A percentile compares a stretch with the other conserved stretches of the same genome.
phyloP scores from a whole-genome alignment of 2,329 filamentous ascomycete genomes.

The Neofusicoccum sp. region DNA sequence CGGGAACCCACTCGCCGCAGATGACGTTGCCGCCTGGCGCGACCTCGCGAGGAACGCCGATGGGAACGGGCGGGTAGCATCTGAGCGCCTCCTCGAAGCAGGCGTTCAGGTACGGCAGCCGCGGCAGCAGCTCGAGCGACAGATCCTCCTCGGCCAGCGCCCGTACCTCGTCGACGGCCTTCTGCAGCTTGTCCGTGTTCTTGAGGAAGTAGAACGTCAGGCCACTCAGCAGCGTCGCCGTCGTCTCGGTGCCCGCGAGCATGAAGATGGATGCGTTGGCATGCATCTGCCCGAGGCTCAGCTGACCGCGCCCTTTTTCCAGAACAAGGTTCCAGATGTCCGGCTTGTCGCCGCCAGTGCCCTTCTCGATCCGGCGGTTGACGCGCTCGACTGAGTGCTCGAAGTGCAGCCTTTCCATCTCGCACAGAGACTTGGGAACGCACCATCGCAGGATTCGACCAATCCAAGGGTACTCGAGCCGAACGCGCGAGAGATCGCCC shows the following conservation, averaged over 20 bases:
- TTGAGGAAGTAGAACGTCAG: conserved; percentile 36
- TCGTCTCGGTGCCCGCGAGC: conserved; percentile 47
- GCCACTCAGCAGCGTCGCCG: conserved; percentile 42
- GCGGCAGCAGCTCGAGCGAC: conserved; percentile 29
- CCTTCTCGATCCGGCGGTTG: conserved; percentile 24
- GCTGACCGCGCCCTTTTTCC: conserved; percentile 12
- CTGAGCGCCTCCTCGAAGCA: conserved; percentile 43
- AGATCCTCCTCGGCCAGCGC: conserved; percentile 32
- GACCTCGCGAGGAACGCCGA: conserved; percentile 32
- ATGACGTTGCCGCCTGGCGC: conserved; percentile 38
- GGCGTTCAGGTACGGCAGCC: conserved; percentile 38
- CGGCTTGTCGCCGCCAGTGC: conserved; percentile 19
- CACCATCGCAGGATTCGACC: not conserved
- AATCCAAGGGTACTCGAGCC: not conserved
- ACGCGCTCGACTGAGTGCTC: conserved; percentile 20
- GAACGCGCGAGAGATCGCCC: not conserved
- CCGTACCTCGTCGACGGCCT: conserved; percentile 31
- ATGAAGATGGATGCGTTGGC: conserved; percentile 39
- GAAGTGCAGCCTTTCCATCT: not conserved
- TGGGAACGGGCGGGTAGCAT: conserved; percentile 42
- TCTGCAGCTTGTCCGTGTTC: conserved; percentile 26
- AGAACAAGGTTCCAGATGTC: conserved; percentile 44
- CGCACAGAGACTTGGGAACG: not conserved
- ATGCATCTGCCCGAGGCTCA: conserved; percentile 38
- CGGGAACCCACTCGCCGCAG: conserved; percentile 37